These are phyloP conservation scores for Waitea zeae DNA, from an alignment of 1,284 basidiomycete genomes.

Conservation along the genomic window DNA sequence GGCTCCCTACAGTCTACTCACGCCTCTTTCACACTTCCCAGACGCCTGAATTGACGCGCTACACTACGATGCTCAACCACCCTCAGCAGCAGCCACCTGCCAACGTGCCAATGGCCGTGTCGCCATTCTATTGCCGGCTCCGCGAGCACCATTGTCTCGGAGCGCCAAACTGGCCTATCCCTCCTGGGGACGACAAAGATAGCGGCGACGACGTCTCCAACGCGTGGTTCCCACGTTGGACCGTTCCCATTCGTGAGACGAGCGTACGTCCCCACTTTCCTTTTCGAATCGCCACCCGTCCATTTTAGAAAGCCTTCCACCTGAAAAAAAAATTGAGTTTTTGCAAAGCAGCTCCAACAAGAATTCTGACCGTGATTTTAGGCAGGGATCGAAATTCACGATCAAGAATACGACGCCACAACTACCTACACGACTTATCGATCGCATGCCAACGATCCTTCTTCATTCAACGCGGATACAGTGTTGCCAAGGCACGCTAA, in stretches of 20 bases:
- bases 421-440: too few species aligned
- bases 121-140: constrained; percentile 21
- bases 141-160: constrained; percentile 27
- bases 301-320: neutral
- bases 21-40: neutral
- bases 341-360: too few species aligned
- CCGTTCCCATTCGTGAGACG: constrained; percentile 13
- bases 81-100: constrained; percentile 3
- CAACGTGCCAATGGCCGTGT: constrained; percentile 13
- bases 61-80: neutral
- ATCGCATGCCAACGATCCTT: too few species aligned
- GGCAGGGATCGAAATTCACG: too few species aligned
- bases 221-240: constrained; percentile 23
- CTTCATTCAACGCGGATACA: too few species aligned
- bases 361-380: too few species aligned
- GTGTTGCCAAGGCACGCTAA: too few species aligned
- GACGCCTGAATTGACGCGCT: neutral
- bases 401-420: too few species aligned
- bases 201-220: constrained; percentile 22
- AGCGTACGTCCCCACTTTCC: constrained; percentile 14
- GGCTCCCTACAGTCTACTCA: neutral
- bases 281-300: neutral
- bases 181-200: constrained; percentile 9
- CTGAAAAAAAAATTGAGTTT: too few species aligned
- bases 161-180: constrained; percentile 6